Base-by-base conservation (phyloP, 2,329 filamentous ascomycete genomes). In the Chalaropsis thielavioides region DNA sequence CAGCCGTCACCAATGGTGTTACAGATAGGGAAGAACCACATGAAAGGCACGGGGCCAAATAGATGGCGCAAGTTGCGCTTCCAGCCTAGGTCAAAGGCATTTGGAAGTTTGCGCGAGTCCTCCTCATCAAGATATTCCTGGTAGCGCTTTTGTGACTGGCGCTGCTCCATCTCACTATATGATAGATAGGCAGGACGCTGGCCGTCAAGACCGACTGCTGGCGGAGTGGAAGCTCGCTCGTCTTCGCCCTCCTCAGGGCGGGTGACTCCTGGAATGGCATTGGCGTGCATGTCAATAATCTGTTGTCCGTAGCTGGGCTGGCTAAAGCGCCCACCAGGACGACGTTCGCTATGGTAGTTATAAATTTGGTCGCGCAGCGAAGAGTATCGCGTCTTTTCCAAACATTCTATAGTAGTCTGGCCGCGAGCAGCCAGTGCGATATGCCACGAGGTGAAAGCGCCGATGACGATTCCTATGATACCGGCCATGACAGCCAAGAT, bases 371-470 rank as follows among this genome's bases (percentile, higher is more conserved):
- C 85, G 65, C 87, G 83, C 67, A 96, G 74, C 10, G 88, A 90
- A 7, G 96, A 81, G 75, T 99, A 99, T 64, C 94, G 83, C 1
- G 92, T 97, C 79, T 94, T 96, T 75, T 99, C 94, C 67, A 99
- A 78, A 71, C 88, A 95, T 74, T 99, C 94, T 67, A 99, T 96
- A 2, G 94, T 99, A 0, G 94, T 99, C 75, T 95, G 86, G 2
- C 90, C 90, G 31, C 83, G 82, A 64, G 82, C 77, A 1, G 90
- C 89, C 1, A 99, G 81, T 73, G 88, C 84, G 65, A 97, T 81
- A 78, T 99, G 94, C 92, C 94, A 99, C 1, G 78, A 82, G 0
- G 92, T 96, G 72, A 99, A 99, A 0, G 89, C 90, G 13, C 86
- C 86, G 22, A 99, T 80, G 1, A 96, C 92, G 8, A 99, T 75